Conservation (phyloP, 805 yeast genomes). For the Cyberlindnera euphorbiae region DNA sequence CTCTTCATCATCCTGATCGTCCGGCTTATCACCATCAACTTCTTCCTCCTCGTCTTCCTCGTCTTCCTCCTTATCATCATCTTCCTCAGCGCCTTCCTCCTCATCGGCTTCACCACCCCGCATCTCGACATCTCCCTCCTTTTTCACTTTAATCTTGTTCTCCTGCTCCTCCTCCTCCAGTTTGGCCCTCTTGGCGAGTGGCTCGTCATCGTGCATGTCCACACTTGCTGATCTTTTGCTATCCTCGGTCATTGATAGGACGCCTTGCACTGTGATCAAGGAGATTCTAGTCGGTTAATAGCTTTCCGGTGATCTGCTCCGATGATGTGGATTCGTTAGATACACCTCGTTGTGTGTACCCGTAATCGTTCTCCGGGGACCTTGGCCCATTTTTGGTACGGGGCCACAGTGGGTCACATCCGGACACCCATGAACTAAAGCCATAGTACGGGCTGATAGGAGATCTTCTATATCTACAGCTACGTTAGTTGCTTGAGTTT, state of each 20-base stretch:
- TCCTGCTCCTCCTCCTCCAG: slow-evolving; percentile 22
- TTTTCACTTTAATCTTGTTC: slow-evolving; percentile 13
- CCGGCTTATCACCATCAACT: slow-evolving; percentile 19
- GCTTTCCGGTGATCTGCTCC: no score
- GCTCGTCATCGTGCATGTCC: slow-evolving; percentile 25
- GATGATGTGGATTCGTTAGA: no score
- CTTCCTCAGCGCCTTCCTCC: slow-evolving; percentile 24
- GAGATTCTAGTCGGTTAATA: no score
- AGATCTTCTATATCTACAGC: no score
- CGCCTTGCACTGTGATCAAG: no score
- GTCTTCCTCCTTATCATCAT: slow-evolving; percentile 21
- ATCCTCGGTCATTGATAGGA: slow-evolving; percentile 11
- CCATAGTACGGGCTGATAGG: no score
- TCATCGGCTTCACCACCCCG: slow-evolving; percentile 14
- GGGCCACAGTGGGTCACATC: no score
- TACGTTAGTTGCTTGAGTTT: no score
- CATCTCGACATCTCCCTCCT: neutral
- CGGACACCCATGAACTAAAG: no score
- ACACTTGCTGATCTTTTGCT: slow-evolving; percentile 11
- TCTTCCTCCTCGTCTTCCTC: slow-evolving; percentile 24
- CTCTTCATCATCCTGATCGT: slow-evolving; percentile 29
- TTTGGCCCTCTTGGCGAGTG: slow-evolving; percentile 25
- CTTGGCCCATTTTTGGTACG: no score
- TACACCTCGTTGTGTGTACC: no score
- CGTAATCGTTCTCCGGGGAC: no score